Evolutionary conservation across 768 basidiomycete genomes (phyloP).

Genomic region (Lyophyllum shimeji): DNA sequence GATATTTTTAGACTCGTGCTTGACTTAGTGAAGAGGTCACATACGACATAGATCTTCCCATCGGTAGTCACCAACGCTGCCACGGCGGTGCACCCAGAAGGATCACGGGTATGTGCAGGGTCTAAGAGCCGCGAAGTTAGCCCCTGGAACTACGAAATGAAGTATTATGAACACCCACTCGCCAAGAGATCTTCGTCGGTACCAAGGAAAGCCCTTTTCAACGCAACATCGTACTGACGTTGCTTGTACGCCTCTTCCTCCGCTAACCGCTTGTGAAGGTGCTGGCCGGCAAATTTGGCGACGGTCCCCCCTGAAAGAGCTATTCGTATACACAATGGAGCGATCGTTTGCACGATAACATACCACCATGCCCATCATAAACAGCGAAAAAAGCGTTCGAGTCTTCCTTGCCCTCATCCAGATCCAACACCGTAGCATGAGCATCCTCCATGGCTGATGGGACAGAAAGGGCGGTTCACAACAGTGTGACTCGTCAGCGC

Average conservation of each 20-base stretch:
- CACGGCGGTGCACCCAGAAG: conserved; percentile 96
- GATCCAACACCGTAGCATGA: conserved; percentile 71
- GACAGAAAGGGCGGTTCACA: conserved; percentile 1
- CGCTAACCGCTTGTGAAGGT: conserved; percentile 77
- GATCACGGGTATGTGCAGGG: conserved; percentile 84
- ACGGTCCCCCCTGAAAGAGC: conserved; percentile 65
- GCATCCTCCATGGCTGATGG: conserved; percentile 94
- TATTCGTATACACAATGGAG: conserved; percentile 8
- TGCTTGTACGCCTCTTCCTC: conserved; percentile 71
- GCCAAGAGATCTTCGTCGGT: conserved; percentile 93
- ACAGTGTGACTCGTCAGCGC: background rate
- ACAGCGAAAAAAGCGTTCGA: conserved; percentile 90
- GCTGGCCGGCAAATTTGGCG: conserved; percentile 83
- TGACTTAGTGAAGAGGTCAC: conserved; percentile 24
- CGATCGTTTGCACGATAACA: conserved; percentile 21
- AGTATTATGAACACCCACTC: conserved; percentile 44
- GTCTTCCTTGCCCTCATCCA: conserved; percentile 51
- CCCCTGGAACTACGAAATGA: conserved; percentile 11
- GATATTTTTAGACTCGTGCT: conserved; percentile 15
- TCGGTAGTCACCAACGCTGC: conserved; percentile 81
- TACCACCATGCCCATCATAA: conserved; percentile 98
- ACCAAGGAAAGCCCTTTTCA: conserved; percentile 89
- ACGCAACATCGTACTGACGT: conserved; percentile 68
- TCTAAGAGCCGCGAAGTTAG: conserved; percentile 43
- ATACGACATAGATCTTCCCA: conserved; percentile 75